Evolutionary conservation across 306 rosid species (phyloP), one percentile per base, ranked within the genome.

Genomic region (Ormosia emarginata): DNA sequence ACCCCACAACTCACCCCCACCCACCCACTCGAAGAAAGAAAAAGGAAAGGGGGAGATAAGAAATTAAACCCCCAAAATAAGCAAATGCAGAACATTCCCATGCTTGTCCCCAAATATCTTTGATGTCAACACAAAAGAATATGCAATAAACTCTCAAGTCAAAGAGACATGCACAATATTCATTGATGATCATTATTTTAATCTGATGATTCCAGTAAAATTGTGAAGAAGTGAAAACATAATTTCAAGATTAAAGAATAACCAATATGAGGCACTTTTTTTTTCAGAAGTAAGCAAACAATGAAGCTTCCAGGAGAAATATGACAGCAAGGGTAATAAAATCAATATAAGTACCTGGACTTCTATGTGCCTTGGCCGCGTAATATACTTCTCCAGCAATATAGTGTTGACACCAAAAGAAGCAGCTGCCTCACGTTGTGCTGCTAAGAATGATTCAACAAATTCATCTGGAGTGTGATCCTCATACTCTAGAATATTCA

Each of bases 341-440:
- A 86, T 62, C 71, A 75, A 83, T 46, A 49, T 85, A n/a, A n/a
- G n/a, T n/a, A 93, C 99, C 89, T 95, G 99, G 69, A 95, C 99
- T 93, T 95, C 99, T 74, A 95, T 93, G 90, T 95, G 99, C 90
- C 99, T 90, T 34, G 99, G 99, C 81, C 65, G 88, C 57, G 92
- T 90, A 74, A 95, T 93, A 86, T 95, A 95, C 82, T 95, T 95
- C 94, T 95, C 99, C 83, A 95, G 90, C 90, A 95, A 87, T 74
- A 95, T 93, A 13, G 99, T 93, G 85, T 82, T 86, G 77, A 90
- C 74, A 18, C 99, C 99, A 81, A 95, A 95, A 43, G 99, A 95
- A 87, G 99, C 94, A 71, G 98, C 97, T 82, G 99, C 99, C 84
- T 95, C 99, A 39, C 97, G 99, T 84, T 95, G 99, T 41, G 98